Base-by-base conservation (phyloP, 1,139 yeast genomes). In the Candida glucosophila region DNA sequence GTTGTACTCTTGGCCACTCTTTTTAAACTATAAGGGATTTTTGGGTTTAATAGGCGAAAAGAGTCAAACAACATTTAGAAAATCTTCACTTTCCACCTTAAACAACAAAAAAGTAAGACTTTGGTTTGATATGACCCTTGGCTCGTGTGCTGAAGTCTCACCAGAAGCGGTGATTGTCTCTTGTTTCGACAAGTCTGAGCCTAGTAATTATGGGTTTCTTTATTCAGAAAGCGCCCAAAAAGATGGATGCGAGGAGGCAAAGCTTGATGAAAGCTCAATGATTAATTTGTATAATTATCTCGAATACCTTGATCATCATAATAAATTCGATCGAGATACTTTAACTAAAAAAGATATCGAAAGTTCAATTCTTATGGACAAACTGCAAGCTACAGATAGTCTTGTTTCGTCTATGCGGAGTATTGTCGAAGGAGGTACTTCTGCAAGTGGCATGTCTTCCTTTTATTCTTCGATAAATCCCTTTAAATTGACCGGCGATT, bases 1-100 rank as follows among this genome's bases (percentile, higher is more conserved):
- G n/a, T n/a, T n/a, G n/a, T n/a, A n/a, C n/a, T n/a, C n/a, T n/a
- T 62, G 69, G 69, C 55, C 62, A 8, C 58, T 55, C 37, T 40
- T 47, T 20, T 36, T 58, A 28, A 59, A 59, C 33, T 52, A 51
- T 32, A 39, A 37, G 22, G 70, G 70, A 1, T 52, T 60, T 24
- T 39, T 61, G 20, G 65, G 64, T 2, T 38, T 57, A 18, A 36
- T 56, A 8, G 43, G 49, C 3, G 28, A 29, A 5, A 22, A 31
- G 5, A 30, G 31, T 5, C 24, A 22, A 9, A 24, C 23, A 3
- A 33, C 33, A 15, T 52, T 41, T 32, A 58, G 58, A 29, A 51
- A 46, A 25, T 59, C 67, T 3, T 49, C 63, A 0, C 33, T 57
- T n/a, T n/a, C n/a, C n/a, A n/a, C n/a, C n/a, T n/a, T n/a, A n/a